Conservation (phyloP, 164 flowering plant species). For the Houttuynia cordata region DNA sequence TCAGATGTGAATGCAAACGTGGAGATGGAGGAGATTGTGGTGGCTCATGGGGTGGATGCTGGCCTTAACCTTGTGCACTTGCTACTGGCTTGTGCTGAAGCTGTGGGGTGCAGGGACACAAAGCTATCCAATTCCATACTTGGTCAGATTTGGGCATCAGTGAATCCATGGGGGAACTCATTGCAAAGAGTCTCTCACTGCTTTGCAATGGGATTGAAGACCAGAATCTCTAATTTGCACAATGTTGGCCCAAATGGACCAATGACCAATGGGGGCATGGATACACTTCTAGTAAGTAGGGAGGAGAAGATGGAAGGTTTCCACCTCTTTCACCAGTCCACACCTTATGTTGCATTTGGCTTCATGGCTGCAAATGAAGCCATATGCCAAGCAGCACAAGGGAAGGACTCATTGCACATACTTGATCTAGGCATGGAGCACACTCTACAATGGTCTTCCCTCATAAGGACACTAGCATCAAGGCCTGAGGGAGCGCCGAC, state of each 20-base stretch:
- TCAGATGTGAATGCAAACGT: slow-evolving; percentile 8
- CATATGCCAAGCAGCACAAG: slow-evolving; percentile 31
- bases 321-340: slow-evolving; percentile 38
- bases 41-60: slow-evolving; percentile 29
- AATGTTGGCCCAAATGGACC: slow-evolving; percentile 26
- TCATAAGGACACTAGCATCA: slow-evolving; percentile 37
- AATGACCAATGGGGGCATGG: slow-evolving; percentile 12
- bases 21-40: slow-evolving; percentile 4
- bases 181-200: slow-evolving; percentile 42
- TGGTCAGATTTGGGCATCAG: slow-evolving; percentile 29
- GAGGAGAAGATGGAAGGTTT: slow-evolving; percentile 49
- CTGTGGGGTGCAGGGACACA: slow-evolving; percentile 50
- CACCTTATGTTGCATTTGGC: slow-evolving; percentile 54
- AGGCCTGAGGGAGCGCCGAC: slow-evolving; percentile 31
- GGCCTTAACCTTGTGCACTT: slow-evolving; percentile 55
- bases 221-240: slow-evolving; percentile 32
- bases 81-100: slow-evolving; percentile 60
- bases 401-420: slow-evolving; percentile 36
- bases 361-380: slow-evolving; percentile 60
- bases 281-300: slow-evolving; percentile 15
- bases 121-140: slow-evolving; percentile 35
- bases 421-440: slow-evolving; percentile 49
- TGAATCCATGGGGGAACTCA: slow-evolving; percentile 40
- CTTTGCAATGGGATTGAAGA: slow-evolving; percentile 39
- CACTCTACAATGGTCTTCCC: slow-evolving; percentile 46